Evolutionary conservation across 805 yeast genomes (phyloP).

Genomic region (Candida sanyiensis): DNA sequence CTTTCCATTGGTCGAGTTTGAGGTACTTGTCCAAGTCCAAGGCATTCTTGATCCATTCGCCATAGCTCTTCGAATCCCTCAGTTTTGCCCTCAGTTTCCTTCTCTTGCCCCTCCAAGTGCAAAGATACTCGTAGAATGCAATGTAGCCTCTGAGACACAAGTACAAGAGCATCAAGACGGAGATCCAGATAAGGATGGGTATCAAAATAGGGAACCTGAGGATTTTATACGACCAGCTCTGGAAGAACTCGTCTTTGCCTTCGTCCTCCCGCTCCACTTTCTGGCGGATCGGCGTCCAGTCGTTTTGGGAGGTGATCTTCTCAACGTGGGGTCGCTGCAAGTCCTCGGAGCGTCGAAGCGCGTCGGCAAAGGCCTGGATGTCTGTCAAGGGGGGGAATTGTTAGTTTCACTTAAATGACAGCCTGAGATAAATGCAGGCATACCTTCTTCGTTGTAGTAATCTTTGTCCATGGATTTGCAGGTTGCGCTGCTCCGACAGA

Average conservation of each 20-base stretch:
- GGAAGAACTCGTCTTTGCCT: constrained; percentile 23
- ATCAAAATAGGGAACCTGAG: constrained; percentile 63
- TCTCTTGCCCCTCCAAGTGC: constrained; percentile 59
- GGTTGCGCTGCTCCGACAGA: too few species aligned
- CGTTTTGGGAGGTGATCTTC: constrained; percentile 37
- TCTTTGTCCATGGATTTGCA: constrained; percentile 16
- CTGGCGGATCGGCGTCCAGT: constrained; percentile 41
- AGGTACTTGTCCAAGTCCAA: constrained; percentile 48
- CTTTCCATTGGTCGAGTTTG: constrained; percentile 59
- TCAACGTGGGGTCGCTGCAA: constrained; percentile 23
- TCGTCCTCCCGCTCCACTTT: constrained; percentile 11
- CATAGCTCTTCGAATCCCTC: constrained; percentile 43
- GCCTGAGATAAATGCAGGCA: constrained; percentile 21
- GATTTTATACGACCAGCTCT: constrained; percentile 40
- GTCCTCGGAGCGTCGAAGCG: constrained; percentile 20
- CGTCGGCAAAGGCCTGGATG: constrained; percentile 33
- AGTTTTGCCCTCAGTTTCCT: constrained; percentile 43
- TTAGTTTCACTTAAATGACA: not conserved
- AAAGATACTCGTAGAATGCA: constrained; percentile 51
- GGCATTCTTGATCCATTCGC: constrained; percentile 62
- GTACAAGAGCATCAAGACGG: constrained; percentile 44
- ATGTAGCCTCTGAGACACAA: constrained; percentile 52
- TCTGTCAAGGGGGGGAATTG: constrained; percentile 17
- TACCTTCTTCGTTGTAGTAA: constrained; percentile 29
- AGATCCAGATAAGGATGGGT: constrained; percentile 49